Evolutionary conservation across 805 yeast species (phyloP), one percentile per base, ranked within the genome.

Genomic region (Saccharomycopsis sp.): DNA sequence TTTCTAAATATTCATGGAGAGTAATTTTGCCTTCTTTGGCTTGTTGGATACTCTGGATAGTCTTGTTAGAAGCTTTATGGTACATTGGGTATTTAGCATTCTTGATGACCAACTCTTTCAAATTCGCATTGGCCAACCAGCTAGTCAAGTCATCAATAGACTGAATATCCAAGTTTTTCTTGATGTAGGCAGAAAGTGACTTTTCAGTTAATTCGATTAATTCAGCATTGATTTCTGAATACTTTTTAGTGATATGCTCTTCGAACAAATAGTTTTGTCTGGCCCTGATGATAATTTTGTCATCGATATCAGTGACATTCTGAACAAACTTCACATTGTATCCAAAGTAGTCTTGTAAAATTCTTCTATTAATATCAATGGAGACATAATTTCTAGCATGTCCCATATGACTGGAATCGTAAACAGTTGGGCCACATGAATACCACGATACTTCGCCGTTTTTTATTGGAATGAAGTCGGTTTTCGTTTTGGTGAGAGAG

Each of bases 221-320:
- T 9, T 62, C 65, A 16, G 51, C 64, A 56, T 69, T 65, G 9
- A 65, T 62, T 16, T 64, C 65, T 8, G 67, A 63, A 51, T 73
- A 65, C 29, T 67, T 65, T 21, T 67, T 63, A 14, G 75, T 69
- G 65, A 80, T 34, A 9, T 50, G 87, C 63, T 84, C 73, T 46
- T 85, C 87, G 67, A 87, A 91, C 37, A 94, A 74, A 70, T 85
- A 84, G 65, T 82, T 85, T 68, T 94, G 97, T 70, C 99, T 85
- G 2, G 97, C 98, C 60, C 97, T 87, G 50, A 94, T 74, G 66
- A 94, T 94, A 72, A 94, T 94, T 73, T 94, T 94, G 72, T 94
- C 99, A 71, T 94, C 99, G 61, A 94, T 91, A 71, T 94, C 99
- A n/a, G 99, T 94, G 59, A 94, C 97, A 69, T 94, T 94, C 74